Conservation (phyloP, 768 basidiomycete species). For the Obba rivulosa region DNA sequence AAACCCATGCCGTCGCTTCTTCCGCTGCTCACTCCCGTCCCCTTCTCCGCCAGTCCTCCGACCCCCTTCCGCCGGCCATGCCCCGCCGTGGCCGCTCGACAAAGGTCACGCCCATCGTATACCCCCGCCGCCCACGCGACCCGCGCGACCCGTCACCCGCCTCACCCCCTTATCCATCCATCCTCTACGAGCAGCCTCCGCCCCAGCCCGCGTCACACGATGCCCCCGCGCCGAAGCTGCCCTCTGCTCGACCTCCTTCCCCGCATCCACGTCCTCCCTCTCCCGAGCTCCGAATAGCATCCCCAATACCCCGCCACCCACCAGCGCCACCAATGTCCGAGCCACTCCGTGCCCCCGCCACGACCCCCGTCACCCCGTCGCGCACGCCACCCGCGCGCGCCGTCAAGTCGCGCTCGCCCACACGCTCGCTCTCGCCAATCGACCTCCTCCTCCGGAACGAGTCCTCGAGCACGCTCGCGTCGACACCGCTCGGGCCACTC, state of each 20-base stretch:
- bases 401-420: constrained; percentile 6
- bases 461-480: constrained; percentile 19
- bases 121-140: constrained; percentile 6
- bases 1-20: constrained; percentile 4
- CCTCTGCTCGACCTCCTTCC: background rate
- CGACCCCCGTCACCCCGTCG: constrained; percentile 5
- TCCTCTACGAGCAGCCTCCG: too few species aligned
- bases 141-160: constrained; percentile 10
- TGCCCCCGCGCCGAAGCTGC: too few species aligned
- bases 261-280: constrained; percentile 1
- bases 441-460: constrained; percentile 13
- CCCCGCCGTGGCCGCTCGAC: constrained; percentile 21
- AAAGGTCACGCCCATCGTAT: constrained; percentile 21
- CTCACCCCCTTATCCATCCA: background rate
- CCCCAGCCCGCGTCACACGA: too few species aligned
- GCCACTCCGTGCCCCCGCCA: background rate
- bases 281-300: constrained; percentile 4
- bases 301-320: constrained; percentile 1
- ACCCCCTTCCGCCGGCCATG: constrained; percentile 16
- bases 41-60: constrained; percentile 8
- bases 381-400: constrained; percentile 9
- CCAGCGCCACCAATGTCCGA: constrained; percentile 4
- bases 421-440: constrained; percentile 8
- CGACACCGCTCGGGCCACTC: constrained; percentile 19
- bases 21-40: constrained; percentile 6